These are phyloP conservation scores for Ceratocystis destructans DNA, from an alignment of 2,329 filamentous ascomycete genomes.

Conservation along the genomic window DNA sequence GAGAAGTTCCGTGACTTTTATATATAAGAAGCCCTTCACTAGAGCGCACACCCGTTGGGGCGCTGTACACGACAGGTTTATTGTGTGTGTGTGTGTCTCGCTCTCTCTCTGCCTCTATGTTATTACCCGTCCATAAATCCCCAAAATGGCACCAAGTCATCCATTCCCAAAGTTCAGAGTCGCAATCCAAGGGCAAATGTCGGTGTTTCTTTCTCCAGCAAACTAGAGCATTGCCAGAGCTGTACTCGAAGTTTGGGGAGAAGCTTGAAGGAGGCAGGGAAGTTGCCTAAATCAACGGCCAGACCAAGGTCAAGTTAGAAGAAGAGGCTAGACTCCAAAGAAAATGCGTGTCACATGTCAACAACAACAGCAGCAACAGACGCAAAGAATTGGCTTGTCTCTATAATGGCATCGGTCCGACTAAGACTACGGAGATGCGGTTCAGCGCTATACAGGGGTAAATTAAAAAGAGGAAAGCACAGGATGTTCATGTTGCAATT, in stretches of 20 bases:
- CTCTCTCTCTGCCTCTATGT: background rate
- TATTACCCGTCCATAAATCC: background rate
- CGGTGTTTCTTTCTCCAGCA: constrained; percentile 9
- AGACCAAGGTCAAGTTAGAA: background rate
- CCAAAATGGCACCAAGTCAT: background rate
- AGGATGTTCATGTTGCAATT: constrained; percentile 1
- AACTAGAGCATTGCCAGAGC: background rate
- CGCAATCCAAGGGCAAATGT: constrained; percentile 1
- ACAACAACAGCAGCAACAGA: background rate
- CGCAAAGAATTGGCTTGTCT: background rate
- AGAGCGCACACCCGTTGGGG: background rate
- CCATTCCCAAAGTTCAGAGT: constrained; percentile 1
- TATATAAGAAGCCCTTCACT: background rate
- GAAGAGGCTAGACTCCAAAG: background rate
- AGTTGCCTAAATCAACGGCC: background rate
- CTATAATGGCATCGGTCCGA: background rate
- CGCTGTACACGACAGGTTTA: background rate
- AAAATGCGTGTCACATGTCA: constrained; percentile 1
- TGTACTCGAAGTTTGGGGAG: background rate
- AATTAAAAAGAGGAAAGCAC: constrained; percentile 3
- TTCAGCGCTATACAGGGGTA: background rate
- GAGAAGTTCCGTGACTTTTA: background rate
- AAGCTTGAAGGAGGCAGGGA: background rate
- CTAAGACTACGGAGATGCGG: background rate
- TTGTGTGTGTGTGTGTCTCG: background rate